Evolutionary conservation across 805 yeast species (phyloP).

Genomic region (Saccharomycopsis sp.): DNA sequence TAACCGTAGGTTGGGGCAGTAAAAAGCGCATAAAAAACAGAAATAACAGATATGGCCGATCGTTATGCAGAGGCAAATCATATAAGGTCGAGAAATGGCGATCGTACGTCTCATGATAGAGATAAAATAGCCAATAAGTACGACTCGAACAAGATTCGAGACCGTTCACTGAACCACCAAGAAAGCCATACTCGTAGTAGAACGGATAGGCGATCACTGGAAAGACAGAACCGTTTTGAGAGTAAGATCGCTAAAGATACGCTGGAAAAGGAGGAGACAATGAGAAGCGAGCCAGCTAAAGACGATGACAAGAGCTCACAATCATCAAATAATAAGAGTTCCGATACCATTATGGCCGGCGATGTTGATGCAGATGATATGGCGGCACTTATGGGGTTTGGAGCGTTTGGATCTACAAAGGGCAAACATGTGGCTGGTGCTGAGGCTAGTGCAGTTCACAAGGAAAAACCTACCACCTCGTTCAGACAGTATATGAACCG

Average conservation of each 20-base stretch:
- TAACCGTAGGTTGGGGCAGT: too few species aligned
- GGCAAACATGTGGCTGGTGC: slow-evolving; percentile 48
- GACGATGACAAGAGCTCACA: slow-evolving; percentile 2
- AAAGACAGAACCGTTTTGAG: slow-evolving; percentile 20
- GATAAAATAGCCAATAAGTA: neutral
- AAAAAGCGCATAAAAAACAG: neutral
- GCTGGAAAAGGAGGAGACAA: slow-evolving; percentile 9
- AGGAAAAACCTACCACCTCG: neutral
- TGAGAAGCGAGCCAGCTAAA: neutral
- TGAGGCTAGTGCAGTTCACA: slow-evolving; percentile 37
- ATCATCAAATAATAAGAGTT: neutral
- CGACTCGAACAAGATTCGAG: neutral
- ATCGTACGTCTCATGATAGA: neutral
- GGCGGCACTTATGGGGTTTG: slow-evolving; percentile 52
- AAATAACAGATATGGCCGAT: neutral
- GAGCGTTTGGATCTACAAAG: slow-evolving; percentile 49
- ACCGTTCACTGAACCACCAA: neutral
- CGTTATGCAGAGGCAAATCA: neutral
- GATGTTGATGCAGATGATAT: slow-evolving; percentile 23
- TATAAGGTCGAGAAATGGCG: neutral
- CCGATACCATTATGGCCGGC: slow-evolving; percentile 5
- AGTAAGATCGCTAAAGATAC: slow-evolving; percentile 23
- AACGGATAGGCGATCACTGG: slow-evolving; percentile 27
- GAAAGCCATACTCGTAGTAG: slow-evolving; percentile 9
- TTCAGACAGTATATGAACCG: slow-evolving; percentile 59